Evolutionary conservation across 495 filamentous ascomycete genomes (phyloP).

Genomic region (Podospora australis): DNA sequence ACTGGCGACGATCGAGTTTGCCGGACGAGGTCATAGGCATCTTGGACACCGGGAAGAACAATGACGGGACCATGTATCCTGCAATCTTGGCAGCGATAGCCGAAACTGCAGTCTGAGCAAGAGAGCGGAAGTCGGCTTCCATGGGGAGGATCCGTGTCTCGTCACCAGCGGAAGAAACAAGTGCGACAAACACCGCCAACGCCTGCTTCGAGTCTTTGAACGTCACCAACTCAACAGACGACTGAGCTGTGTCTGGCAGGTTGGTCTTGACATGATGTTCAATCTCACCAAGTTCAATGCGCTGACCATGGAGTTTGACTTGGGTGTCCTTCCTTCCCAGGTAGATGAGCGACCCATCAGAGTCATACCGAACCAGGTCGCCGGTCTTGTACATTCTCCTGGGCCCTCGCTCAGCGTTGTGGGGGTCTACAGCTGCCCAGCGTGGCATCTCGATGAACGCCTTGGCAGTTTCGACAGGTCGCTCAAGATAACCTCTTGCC

Average conservation of each 20-base stretch:
- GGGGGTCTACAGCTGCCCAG: constrained; percentile 10
- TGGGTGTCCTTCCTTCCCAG: constrained; percentile 34
- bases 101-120: not conserved
- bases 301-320: constrained; percentile 35
- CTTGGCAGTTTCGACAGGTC: constrained; percentile 50
- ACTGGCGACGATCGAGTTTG: constrained; percentile 39
- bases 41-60: constrained; percentile 44
- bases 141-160: constrained; percentile 10
- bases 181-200: constrained; percentile 13
- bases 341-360: constrained; percentile 47
- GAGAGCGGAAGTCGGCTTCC: not conserved
- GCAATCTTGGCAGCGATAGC: constrained; percentile 8
- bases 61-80: constrained; percentile 49
- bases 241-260: constrained; percentile 9
- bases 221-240: constrained; percentile 12
- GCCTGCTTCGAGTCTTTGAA: constrained; percentile 5
- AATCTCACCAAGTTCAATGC: constrained; percentile 45
- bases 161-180: not conserved
- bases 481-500: constrained; percentile 62
- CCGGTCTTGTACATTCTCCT: constrained; percentile 52
- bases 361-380: constrained; percentile 50
- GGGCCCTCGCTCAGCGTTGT: not conserved
- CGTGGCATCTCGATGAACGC: constrained; percentile 35
- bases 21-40: constrained; percentile 47
- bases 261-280: constrained; percentile 46